These are phyloP conservation scores for Blastobotrys parvus DNA, from an alignment of 805 yeast genomes.

Conservation along the genomic window DNA sequence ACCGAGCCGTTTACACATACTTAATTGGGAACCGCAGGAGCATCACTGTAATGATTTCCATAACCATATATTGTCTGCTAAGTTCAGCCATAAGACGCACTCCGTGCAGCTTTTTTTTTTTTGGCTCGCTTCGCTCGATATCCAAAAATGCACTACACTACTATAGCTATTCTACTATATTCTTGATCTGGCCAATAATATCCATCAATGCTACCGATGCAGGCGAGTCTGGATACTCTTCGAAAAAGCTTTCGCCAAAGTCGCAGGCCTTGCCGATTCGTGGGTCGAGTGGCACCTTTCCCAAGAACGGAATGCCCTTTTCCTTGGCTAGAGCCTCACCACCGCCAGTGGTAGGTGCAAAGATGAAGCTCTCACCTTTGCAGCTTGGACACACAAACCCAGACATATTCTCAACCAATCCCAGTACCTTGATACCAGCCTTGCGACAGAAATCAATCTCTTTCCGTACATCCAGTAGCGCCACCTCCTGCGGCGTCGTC, in stretches of 20 bases:
- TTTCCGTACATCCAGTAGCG: constrained; percentile 87
- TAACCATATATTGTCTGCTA: no score
- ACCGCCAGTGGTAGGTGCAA: constrained; percentile 96
- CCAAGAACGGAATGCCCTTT: constrained; percentile 66
- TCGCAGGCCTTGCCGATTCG: constrained; percentile 88
- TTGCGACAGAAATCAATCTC: constrained; percentile 92
- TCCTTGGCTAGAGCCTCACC: constrained; percentile 81
- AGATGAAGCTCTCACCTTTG: constrained; percentile 80
- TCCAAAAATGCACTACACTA: no score
- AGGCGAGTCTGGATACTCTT: constrained; percentile 82
- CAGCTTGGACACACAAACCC: constrained; percentile 98
- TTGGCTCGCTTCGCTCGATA: no score
- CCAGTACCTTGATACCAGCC: constrained; percentile 78
- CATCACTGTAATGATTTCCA: no score
- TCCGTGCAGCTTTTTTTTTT: no score
- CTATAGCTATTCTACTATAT: constrained; percentile 10
- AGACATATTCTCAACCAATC: constrained; percentile 95
- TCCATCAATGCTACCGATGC: constrained; percentile 79
- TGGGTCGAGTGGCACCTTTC: constrained; percentile 93
- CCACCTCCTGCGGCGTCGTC: constrained; percentile 97
- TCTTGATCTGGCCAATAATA: constrained; percentile 43
- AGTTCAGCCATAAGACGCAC: no score
- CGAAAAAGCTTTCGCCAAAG: constrained; percentile 69
- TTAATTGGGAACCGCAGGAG: no score
- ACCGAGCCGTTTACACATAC: no score